Evolutionary conservation across 192 early-diverging fungal species (phyloP), one percentile per base, ranked within the genome.

Genomic region (Podila epigama): DNA sequence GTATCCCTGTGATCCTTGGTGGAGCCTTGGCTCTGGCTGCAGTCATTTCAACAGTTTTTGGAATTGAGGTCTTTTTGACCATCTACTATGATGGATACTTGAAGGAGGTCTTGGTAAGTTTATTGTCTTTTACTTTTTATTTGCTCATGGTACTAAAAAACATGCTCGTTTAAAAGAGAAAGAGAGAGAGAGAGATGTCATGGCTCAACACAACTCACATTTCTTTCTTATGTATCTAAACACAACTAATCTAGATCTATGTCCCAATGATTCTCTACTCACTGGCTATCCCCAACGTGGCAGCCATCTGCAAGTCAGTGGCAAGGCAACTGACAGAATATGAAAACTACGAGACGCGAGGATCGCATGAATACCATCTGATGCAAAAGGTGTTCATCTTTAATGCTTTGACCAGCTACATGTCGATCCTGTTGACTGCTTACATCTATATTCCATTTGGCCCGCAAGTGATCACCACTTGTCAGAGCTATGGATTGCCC

Each of bases 401-500:
- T 64, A 92, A 91, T 41, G 94, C 92, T 58, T 81, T 98, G 39
- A 86, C 92, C 22, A 87, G 90, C 53, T 92, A 94, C 77, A 83
- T 96, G 16, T 91, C 94, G 12, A 84, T 97, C 67, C 90, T 96
- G 50, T 81, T 97, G 79, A 91, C 90, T n/a, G 93, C 91, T 6
- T 94, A 92, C 86, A 67, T 95, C 31, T 93, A 94, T 79, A 94
- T 98, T 72, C 96, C 96, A 1, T 87, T 93, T 61, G 90, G 89
- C 35, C 87, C 91, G 36, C 60, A 78, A 18, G 82, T 97, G 62
- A 86, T 90, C 33, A 63, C 80, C 18, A 84, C 70, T 55, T 75
- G 92, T 20, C 65, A 83, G 54, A 51, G 32, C 31, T 63, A 79
- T n/a, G 81, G 81, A 1, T 36, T 83, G 25, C 58, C 81, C 9